Evolutionary conservation across 306 rosid genomes (phyloP), one percentile per base, ranked within the genome.

Genomic region (Inga laurina): DNA sequence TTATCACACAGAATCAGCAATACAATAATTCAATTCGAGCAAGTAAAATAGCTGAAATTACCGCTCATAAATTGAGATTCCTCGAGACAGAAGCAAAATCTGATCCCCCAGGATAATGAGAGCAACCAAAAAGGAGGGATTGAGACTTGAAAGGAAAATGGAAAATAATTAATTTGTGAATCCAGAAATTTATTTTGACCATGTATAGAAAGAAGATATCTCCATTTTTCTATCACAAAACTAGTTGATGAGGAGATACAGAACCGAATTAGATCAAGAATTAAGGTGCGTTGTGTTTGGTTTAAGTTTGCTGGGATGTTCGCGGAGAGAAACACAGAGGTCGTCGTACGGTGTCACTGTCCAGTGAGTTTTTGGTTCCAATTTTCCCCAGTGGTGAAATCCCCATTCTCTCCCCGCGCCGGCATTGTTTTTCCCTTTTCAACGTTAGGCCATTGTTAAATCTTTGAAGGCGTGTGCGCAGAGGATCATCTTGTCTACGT

Each of bases 301-400:
- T 45, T 24, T 10, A n/a, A 43, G 52, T 72, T 72, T 44, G 76
- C 30, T 45, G 12, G 86, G 75, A 82, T 74, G 91, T 84, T 86
- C 85, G 87, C 79, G 87, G 90, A 86, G 90, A 76, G 54, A 82
- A 87, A 82, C 86, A 84, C 82, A 86, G 67, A 84, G 84, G 90
- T 89, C 86, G 91, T 85, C 89, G 90, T 87, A 91, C 88, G 89
- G 87, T 79, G 90, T 87, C 90, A 84, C 92, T 83, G 87, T 88
- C 86, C 85, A 78, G 82, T 77, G 75, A 87, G 82, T 86, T 83
- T 82, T 80, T 65, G 39, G 66, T 78, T 72, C 74, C 35, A 24
- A 54, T 83, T 84, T 73, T 72, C 77, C 78, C 52, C 68, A 21
- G 2, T 4, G 3, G 27, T 52, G 84, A 86, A 86, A 81, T 83